Evolutionary conservation across 148 eudicot species (phyloP), one percentile per base, ranked within the genome.

Genomic region (Polygonum maritimum): DNA sequence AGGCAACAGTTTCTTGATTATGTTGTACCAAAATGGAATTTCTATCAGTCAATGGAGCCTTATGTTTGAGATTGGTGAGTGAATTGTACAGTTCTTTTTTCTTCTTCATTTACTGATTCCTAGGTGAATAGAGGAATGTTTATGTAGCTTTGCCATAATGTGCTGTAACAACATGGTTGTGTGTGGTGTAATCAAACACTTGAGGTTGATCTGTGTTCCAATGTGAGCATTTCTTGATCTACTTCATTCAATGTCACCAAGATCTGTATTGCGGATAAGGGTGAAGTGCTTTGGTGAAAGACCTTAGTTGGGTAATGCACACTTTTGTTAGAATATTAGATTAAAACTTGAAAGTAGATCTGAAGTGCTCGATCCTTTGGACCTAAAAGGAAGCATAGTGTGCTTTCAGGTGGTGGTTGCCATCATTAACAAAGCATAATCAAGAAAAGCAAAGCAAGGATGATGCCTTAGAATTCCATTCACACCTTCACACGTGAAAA

Each of bases 401-500:
- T 58, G 65, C 16, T 60, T 60, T 9, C 38, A 22, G 67, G 67
- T 65, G 71, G 71, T 65, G 71, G 36, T 14, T 13, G n/a, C n/a
- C 44, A 65, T 65, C 71, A 36, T 65, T 65, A 26, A 1, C 71
- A 65, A 65, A 65, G 36, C 19, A 65, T 36, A 15, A 44, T 44
- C 6, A 7, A 33, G 36, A 60, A 60, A 26, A 60, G 36, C 15
- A 65, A 65, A 36, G 44, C 47, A 44, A 0, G 47, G 9, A 44
- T 44, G 71, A 65, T 33, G 71, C 19, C 41, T 22, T 65, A 14
- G 19, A 13, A 65, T 36, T 65, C 41, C 41, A 35, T 65, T 65
- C 71, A 65, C 71, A 65, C 41, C 36, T 15, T 65, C 71, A 65
- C 71, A 65, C 71, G 41, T 33, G 41, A 65, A 65, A 65, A 35